Base-by-base conservation (phyloP, 208 protist species). In the Trypanosomatidae sp. region DNA sequence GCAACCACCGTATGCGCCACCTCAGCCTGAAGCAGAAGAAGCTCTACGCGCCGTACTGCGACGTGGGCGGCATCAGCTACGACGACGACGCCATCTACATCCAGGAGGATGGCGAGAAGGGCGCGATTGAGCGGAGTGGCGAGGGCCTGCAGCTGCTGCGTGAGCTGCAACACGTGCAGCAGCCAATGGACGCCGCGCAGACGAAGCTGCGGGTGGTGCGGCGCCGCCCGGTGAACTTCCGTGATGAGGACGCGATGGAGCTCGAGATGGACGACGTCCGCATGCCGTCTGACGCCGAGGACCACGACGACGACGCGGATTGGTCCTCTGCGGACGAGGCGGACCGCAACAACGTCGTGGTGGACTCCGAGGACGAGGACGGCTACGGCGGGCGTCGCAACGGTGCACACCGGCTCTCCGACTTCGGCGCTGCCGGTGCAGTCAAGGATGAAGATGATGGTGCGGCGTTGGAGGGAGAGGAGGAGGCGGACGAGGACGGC, bases 81-180 rank as follows among this genome's bases (percentile, higher is more conserved):
- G 99, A 99, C 79, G 95, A 98, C 52, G 98, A 99, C 84, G 97
- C 96, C 52, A 96, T 99, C 67, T 99, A 99, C 82, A 95, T 99
- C 72, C 82, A 97, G 47, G 86, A 95, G 66, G 88, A 98, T 49
- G 84, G 94, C 12, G 89, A 97, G 53, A 84, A 91, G 58, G 85
- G 71, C 5, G 80, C 71, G 43, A 92, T 95, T 78, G 87, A 97
- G 69, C 89, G 95, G 49, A 91, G 74, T 49, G 93, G 92, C 50
- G 90, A 97, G 73, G 95, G 93, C 36, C 71, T 95, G 55, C 80
- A 87, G 66, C 78, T 95, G 47, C 71, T 97, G 66, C 83, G 86
- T 19, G 87, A 95, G 71, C 82, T 97, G 44, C 89, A 95, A 71
- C 77, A 74, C 13, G 85, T 77, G 36, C 76, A n/a, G n/a, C n/a